Percentiles rank a stretch among this genome's conserved stretches.
These are phyloP conservation scores for Waltergamsia citrina DNA, from an alignment of 2,329 filamentous ascomycete species.

Conservation along the genomic window DNA sequence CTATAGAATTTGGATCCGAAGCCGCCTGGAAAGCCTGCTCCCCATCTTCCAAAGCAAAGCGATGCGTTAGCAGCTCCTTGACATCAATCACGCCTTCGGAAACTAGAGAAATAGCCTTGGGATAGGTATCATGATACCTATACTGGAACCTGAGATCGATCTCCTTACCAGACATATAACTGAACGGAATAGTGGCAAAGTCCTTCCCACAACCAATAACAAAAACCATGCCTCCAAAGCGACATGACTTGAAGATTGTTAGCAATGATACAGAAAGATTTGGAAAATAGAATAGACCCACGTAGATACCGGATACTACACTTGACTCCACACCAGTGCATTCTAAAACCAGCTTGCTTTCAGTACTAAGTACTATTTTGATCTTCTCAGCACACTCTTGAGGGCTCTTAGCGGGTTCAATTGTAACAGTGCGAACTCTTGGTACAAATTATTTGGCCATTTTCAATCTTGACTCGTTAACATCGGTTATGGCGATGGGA, in stretches of 20 bases:
- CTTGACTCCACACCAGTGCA: constrained; percentile 59
- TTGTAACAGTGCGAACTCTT: constrained; percentile 2
- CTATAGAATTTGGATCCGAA: constrained; percentile 20
- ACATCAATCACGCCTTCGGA: constrained; percentile 50
- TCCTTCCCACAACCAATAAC: no score
- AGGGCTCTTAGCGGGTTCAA: constrained; percentile 1
- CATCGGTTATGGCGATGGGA: constrained; percentile 54
- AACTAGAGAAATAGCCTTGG: constrained; percentile 51
- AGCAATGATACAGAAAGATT: no score
- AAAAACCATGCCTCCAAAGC: background rate
- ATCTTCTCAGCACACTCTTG: constrained; percentile 4
- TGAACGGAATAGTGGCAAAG: no score
- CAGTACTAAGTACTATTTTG: constrained; percentile 38
- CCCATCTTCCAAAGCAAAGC: constrained; percentile 51
- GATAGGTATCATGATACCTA: constrained; percentile 62
- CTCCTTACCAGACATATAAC: constrained; percentile 18
- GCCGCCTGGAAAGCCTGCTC: constrained; percentile 29
- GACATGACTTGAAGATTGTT: no score
- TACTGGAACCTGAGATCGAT: constrained; percentile 64
- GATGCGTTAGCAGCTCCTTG: constrained; percentile 50
- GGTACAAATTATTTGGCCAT: constrained; percentile 4
- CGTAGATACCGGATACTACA: constrained; percentile 47
- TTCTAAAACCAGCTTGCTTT: constrained; percentile 50
- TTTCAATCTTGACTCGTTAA: constrained; percentile 26
- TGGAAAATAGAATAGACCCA: constrained; percentile 19